A percentile compares a stretch with the other conserved stretches of the same genome.
Conservation (phyloP, 2,329 filamentous ascomycete genomes). For the Aspergillus floridensis region DNA sequence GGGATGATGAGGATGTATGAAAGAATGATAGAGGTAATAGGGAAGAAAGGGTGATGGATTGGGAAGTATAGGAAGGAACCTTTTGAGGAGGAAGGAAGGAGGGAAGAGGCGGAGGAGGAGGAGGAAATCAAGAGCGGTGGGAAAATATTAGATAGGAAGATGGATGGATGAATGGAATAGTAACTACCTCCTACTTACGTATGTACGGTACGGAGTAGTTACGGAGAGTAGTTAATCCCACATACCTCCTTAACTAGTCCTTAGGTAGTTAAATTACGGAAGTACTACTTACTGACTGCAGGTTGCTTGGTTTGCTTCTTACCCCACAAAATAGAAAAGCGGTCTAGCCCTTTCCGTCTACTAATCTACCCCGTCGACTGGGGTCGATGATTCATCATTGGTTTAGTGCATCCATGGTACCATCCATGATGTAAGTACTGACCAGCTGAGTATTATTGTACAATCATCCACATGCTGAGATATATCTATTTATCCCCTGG, state of each 20-base stretch:
- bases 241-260: too few relatives aligned
- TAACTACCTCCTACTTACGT: background rate
- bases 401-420: background rate
- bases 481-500: too few relatives aligned
- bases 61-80: background rate
- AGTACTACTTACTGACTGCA: background rate
- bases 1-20: background rate
- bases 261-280: background rate
- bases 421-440: too few relatives aligned
- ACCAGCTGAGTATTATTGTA: too few relatives aligned
- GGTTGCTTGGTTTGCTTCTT: slow-evolving; percentile 10
- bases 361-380: background rate
- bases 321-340: slow-evolving; percentile 19
- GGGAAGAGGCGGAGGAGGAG: background rate
- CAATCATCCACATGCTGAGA: too few relatives aligned
- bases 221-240: too few relatives aligned
- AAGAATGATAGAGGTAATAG: background rate
- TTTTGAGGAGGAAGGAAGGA: background rate
- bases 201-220: background rate
- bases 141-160: background rate
- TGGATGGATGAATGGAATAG: background rate
- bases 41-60: background rate
- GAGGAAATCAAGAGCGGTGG: slow-evolving; percentile 6
- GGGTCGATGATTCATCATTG: background rate
- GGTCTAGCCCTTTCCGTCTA: slow-evolving; percentile 11